Evolutionary conservation across 192 early-diverging fungal genomes (phyloP).

Genomic region (Diversispora eburnea): DNA sequence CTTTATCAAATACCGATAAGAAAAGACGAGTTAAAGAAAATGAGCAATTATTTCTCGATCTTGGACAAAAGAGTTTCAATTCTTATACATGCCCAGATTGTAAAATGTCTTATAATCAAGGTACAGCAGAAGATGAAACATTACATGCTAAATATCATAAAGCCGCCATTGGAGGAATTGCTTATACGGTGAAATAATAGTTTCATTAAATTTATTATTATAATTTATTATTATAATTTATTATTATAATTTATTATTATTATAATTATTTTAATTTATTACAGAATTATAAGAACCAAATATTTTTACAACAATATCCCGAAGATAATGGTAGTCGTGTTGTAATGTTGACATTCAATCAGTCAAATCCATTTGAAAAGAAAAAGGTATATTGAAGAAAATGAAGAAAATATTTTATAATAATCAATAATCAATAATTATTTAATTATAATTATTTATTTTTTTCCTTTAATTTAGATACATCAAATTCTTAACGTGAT

Average conservation of each 20-base stretch:
- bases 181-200: constrained; percentile 30
- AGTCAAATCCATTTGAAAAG: constrained; percentile 34
- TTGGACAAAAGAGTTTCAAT: constrained; percentile 35
- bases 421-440: background rate
- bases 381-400: constrained; percentile 33
- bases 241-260: background rate
- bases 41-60: constrained; percentile 28
- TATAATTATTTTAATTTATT: background rate
- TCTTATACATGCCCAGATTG: constrained; percentile 41
- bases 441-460: background rate
- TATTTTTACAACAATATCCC: constrained; percentile 29
- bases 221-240: background rate
- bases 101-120: constrained; percentile 42
- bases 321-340: constrained; percentile 22
- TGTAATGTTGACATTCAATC: constrained; percentile 37
- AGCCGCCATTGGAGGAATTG: constrained; percentile 38
- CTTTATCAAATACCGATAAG: background rate
- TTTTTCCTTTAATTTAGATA: constrained; percentile 30
- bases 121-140: constrained; percentile 40
- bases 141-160: constrained; percentile 44
- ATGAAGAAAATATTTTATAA: background rate
- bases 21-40: background rate
- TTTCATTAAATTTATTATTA: background rate
- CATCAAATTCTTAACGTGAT: constrained; percentile 37
- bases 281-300: constrained; percentile 42